Base-by-base conservation (phyloP, 345 rosid genomes). In the Cardiospermum halicacabum region DNA sequence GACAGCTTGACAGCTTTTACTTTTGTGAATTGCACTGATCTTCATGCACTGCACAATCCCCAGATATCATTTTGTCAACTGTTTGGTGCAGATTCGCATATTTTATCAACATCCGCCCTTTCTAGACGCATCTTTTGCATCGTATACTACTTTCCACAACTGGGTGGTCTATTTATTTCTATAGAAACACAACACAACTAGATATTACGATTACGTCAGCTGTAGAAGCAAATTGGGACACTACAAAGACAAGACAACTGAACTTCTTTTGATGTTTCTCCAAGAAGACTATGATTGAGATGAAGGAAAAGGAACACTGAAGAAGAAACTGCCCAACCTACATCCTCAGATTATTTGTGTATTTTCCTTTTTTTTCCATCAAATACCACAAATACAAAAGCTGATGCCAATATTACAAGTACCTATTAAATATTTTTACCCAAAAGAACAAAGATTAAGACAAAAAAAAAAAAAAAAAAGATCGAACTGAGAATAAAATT, bases 341-440 rank as follows among this genome's bases (percentile, higher is more conserved):
- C 12, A 75, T 75, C 48, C 50, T 68, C 64, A 64, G 80, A 75
- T 84, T 77, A 84, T 85, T 81, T 74, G 61, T 69, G 74, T 70
- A 78, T 80, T 77, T 66, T 18, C 7, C 19, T 47, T 18, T 43
- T 9, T 68, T 18, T 43, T 9, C 70, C 80, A 73, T 75, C 77
- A 75, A 74, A 75, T 74, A 80, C 87, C 78, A 79, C 81, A 72
- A 77, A 74, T 69, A 68, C 78, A 65, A 75, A 47, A 67, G 80
- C 78, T 71, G 75, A 79, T 65, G 72, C 70, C 66, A 72, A 74
- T 47, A 63, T 54, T 72, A 77, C 84, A 72, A 64, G 66, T 78
- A 71, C 74, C 90, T 73, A 71, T 62, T 62, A 56, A 25, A 19
- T 66, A 58, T 66, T 58, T n/a, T n/a, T n/a, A n/a, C n/a, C n/a